A percentile compares a stretch with the other conserved stretches of the same genome.
These are phyloP conservation scores for Cryoendolithus antarcticus DNA, from an alignment of 2,329 filamentous ascomycete species.

Conservation along the genomic window DNA sequence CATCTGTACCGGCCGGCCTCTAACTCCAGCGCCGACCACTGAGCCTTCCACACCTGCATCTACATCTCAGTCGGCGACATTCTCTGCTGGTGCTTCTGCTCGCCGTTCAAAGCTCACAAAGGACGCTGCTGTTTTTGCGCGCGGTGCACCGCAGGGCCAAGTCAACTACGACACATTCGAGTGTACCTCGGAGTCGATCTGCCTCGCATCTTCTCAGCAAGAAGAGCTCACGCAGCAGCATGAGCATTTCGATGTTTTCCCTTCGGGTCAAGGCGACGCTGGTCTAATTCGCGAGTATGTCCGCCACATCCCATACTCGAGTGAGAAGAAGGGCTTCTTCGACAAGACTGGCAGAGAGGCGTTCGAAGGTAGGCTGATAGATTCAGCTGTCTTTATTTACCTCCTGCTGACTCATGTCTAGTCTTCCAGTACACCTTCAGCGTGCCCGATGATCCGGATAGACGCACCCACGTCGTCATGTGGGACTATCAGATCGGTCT, in stretches of 20 bases:
- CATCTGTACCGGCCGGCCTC: conserved; percentile 11
- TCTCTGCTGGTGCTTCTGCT: conserved; percentile 10
- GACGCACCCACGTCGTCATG: conserved; percentile 50
- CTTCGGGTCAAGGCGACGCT: conserved; percentile 39
- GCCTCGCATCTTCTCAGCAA: conserved; percentile 12
- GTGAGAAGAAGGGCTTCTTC: conserved; percentile 80
- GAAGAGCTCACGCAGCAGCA: conserved; percentile 46
- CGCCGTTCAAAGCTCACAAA: conserved; percentile 49
- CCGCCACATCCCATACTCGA: conserved; percentile 80
- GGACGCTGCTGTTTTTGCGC: conserved; percentile 50
- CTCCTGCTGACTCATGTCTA: conserved; percentile 22
- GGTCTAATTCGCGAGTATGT: conserved; percentile 35
- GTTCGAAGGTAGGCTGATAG: conserved; percentile 61
- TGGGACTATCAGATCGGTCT: conserved; percentile 97
- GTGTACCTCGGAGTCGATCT: conserved; percentile 31
- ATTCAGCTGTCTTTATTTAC: conserved; percentile 3
- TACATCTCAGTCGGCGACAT: conserved; percentile 13
- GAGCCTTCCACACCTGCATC: conserved; percentile 11
- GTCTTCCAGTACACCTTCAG: conserved; percentile 78
- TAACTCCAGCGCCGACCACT: conserved; percentile 15
- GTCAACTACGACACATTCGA: conserved; percentile 68
- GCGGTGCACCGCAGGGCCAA: conserved; percentile 49
- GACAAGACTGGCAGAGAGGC: conserved; percentile 77
- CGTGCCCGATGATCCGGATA: conserved; percentile 49
- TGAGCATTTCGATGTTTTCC: conserved; percentile 51